These are phyloP conservation scores for Umbilicaria muhlenbergii DNA, from an alignment of 495 filamentous ascomycete species.

Conservation along the genomic window DNA sequence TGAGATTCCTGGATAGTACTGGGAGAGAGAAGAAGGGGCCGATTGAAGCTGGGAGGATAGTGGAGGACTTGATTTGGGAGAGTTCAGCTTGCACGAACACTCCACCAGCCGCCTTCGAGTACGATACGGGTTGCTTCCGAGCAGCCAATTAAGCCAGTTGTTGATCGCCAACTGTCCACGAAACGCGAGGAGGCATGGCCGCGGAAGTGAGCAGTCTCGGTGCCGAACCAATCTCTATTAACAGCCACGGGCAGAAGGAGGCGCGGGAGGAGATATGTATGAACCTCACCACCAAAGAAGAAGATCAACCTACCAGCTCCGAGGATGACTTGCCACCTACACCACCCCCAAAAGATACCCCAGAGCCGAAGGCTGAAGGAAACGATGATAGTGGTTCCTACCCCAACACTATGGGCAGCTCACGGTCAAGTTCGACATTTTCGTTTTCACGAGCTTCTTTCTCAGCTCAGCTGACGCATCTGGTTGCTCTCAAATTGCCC, in stretches of 20 bases:
- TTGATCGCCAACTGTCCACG: no score
- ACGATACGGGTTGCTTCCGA: no score
- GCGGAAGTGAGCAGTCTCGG: no score
- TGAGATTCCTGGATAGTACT: no score
- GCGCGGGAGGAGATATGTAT: slow-evolving; percentile 59
- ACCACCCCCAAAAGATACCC: slow-evolving; percentile 13
- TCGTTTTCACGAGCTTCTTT: slow-evolving; percentile 83
- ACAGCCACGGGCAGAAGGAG: slow-evolving; percentile 22
- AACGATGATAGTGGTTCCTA: slow-evolving; percentile 34
- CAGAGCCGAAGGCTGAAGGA: background rate
- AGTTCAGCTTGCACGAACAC: no score
- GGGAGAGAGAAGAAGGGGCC: no score
- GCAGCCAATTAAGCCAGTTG: no score
- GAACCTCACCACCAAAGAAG: slow-evolving; percentile 55
- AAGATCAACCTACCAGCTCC: slow-evolving; percentile 33
- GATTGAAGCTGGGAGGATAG: no score
- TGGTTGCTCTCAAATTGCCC: slow-evolving; percentile 73
- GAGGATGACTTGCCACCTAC: slow-evolving; percentile 20
- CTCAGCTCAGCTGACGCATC: slow-evolving; percentile 72
- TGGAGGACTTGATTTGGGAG: no score
- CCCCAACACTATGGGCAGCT: slow-evolving; percentile 30
- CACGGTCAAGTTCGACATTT: slow-evolving; percentile 65
- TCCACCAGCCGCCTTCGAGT: no score
- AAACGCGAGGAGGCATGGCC: no score
- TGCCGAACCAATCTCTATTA: no score